Base-by-base conservation (phyloP, 192 early-diverging fungal genomes). In the Entophlyctis helioformis region DNA sequence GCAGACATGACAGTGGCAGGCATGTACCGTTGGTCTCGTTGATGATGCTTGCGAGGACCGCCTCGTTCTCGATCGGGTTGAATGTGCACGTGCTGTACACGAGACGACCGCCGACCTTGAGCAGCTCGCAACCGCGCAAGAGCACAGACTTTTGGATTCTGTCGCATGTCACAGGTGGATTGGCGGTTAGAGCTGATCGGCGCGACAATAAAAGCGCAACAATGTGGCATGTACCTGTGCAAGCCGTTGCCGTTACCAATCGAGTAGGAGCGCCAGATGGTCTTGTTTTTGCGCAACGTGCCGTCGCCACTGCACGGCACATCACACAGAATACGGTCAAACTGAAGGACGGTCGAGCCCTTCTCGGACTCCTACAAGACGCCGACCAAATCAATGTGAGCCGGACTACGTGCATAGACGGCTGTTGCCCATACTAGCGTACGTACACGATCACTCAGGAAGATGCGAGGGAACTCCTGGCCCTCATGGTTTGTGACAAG, bases 51-150 rank as follows among this genome's bases (percentile, higher is more conserved):
- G 85, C 88, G 1, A 97, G 85, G 32, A 97, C 91, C 5, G 91
- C 89, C 64, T 99, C 92, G 53, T 96, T 93, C 62, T 97, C 93
- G 44, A 96, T 42, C 9, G 96, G 93, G 59, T 99, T 99, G 59
- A 99, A 83, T 25, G 91, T 89, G 71, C 96, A 99, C 1, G 96
- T 99, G 26, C 91, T 95, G 57, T 97, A 99, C 0, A 99, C 96
- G 44, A 99, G 69, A 26, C 88, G 74, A 1, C 91, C 96, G 33
- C 86, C 88, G 32, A 86, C 67, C 69, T 93, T 93, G 41, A 86
- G 59, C 44, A 99, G 67, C 48, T 93, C 75, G 50, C 76, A 78
- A 3, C 81, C 93, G 54, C 93, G 86, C 59, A 78, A 61, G 39
- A 96, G 72, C 55, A 99, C 96, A 50, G 80, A 77, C 32, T 86